Percentiles rank a stretch among this genome's conserved stretches.
phyloP scores from a whole-genome alignment of 2,329 filamentous ascomycete species.

The Apiospora koreana region DNA sequence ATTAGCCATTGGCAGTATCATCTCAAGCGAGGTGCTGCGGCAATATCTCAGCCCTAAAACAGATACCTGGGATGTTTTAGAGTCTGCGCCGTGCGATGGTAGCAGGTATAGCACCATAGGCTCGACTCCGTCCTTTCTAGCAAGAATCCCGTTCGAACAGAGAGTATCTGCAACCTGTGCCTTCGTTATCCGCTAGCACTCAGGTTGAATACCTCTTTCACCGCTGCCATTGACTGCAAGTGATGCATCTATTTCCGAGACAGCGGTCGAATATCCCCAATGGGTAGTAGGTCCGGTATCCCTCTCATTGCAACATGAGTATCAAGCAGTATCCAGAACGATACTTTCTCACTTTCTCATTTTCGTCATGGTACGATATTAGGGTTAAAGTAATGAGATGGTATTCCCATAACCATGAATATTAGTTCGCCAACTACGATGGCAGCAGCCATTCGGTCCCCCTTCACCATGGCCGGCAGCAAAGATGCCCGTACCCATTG shows the following conservation, averaged over 20 bases:
- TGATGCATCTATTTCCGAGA: not conserved
- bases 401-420: too few relatives aligned
- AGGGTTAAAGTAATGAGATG: too few relatives aligned
- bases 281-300: not conserved
- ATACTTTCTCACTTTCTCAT: not conserved
- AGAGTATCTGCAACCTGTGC: too few relatives aligned
- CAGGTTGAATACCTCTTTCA: too few relatives aligned
- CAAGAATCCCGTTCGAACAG: too few relatives aligned
- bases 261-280: not conserved
- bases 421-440: not conserved
- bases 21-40: too few relatives aligned
- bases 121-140: not conserved
- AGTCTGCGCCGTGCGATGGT: not conserved
- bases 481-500: not conserved
- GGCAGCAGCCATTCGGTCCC: not conserved
- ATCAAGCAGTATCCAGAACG: not conserved
- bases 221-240: not conserved
- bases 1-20: too few relatives aligned
- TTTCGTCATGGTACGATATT: not conserved
- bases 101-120: not conserved
- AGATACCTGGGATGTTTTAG: not conserved
- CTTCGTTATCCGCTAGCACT: too few relatives aligned
- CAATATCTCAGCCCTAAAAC: not conserved
- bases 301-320: not conserved
- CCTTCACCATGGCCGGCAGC: not conserved